Evolutionary conservation across 306 rosid species (phyloP), one percentile per base, ranked within the genome.

Genomic region (Begonia peltatifolia): DNA sequence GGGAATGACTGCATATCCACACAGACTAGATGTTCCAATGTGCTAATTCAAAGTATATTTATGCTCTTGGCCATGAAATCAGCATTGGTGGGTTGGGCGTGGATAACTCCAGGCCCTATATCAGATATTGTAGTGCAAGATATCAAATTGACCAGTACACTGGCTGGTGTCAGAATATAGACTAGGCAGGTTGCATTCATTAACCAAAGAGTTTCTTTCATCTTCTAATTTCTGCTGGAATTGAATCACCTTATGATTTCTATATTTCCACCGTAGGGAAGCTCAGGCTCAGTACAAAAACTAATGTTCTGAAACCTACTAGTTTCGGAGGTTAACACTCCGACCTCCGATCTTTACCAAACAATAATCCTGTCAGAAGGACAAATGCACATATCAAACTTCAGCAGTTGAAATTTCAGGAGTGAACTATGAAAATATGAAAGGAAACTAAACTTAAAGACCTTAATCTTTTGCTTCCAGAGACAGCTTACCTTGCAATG

Each of bases 401-500:
- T 84, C 94, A 12, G 90, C 95, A 1, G 97, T 84, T 46, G 87
- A 12, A 69, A n/a, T 89, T 15, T 78, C 94, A 16, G 79, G 63
- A 41, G 63, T 84, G 44, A 60, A 67, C 14, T 85, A 76, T 17
- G 49, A 18, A 12, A 84, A 80, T 36, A 49, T 84, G 6, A 71
- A 61, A 42, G 97, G 95, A 68, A 82, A 93, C 5, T 89, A 76
- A 58, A 78, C 78, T 1, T 59, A 17, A 12, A 52, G 71, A 46
- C 80, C 93, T 12, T 56, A 80, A 12, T 69, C 66, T 61, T 79
- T 89, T n/a, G 89, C 87, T 20, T 89, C 95, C 69, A 89, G 97
- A 35, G 93, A 89, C 13, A 74, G 49, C 46, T 38, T 60, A 14
- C 95, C 95, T 2, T 89, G 97, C 43, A 68, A 74, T 1, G 85